Percentiles rank a stretch among this genome's conserved stretches.
These are phyloP conservation scores for Ceratobasidium sp. DNA, from an alignment of 1,284 basidiomycete species.

Conservation along the genomic window DNA sequence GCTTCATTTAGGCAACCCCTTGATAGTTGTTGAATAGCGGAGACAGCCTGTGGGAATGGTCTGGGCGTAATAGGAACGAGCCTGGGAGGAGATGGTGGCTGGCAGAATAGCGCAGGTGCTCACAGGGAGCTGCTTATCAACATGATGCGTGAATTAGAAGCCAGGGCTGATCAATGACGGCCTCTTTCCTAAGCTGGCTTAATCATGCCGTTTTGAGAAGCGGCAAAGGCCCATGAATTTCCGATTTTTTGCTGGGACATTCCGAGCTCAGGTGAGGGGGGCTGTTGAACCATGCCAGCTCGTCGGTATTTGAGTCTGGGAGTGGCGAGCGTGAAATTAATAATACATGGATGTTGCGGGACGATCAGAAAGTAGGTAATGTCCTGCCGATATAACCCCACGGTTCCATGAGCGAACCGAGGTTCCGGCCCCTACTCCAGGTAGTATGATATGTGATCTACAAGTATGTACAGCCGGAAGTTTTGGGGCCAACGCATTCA, in stretches of 20 bases:
- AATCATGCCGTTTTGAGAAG: constrained; percentile 14
- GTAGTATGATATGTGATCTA: neutral
- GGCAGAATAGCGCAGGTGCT: neutral
- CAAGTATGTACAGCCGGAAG: too few relatives aligned
- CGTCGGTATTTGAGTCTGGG: constrained; percentile 1
- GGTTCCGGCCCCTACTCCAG: neutral
- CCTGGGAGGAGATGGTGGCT: neutral
- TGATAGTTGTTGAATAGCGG: neutral
- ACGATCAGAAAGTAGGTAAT: neutral
- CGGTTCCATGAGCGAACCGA: neutral
- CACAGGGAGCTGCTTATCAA: constrained; percentile 13
- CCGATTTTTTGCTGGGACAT: neutral
- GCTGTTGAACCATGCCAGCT: neutral
- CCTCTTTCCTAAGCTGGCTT: constrained; percentile 20
- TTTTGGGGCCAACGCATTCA: neutral
- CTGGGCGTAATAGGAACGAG: constrained; percentile 3
- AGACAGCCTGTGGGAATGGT: neutral
- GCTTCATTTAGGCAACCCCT: neutral
- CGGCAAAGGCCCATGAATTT: neutral
- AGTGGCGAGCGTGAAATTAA: neutral
- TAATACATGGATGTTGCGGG: neutral
- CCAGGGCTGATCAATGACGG: constrained; percentile 13
- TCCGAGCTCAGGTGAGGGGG: neutral
- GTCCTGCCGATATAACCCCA: constrained; percentile 9
- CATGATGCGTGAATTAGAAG: constrained; percentile 5